phyloP scores from a whole-genome alignment of 2,329 filamentous ascomycete genomes.

The Penicillium sp. region DNA sequence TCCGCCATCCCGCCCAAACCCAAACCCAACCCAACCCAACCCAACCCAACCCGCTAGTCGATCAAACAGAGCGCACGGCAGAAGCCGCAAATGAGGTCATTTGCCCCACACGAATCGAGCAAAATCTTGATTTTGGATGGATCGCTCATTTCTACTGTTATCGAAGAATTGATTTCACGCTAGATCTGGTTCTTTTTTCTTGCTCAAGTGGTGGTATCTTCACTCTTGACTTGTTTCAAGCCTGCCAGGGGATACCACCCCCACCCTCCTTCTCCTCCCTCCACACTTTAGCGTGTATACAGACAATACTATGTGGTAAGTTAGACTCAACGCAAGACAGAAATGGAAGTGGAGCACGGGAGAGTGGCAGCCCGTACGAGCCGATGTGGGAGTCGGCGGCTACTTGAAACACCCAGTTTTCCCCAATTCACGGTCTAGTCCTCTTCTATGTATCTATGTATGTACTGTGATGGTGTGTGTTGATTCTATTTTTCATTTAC shows the following conservation, averaged over 20 bases:
- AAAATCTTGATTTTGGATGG: constrained; percentile 26
- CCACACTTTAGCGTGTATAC: too few relatives aligned
- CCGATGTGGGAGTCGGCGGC: not conserved
- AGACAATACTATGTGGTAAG: too few relatives aligned
- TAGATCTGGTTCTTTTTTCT: too few relatives aligned
- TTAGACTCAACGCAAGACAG: not conserved
- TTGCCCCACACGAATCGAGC: constrained; percentile 10
- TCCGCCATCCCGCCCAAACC: not conserved
- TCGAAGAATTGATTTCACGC: too few relatives aligned
- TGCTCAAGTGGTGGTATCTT: too few relatives aligned
- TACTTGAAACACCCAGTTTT: not conserved
- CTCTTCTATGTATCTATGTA: not conserved
- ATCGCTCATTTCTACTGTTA: not conserved
- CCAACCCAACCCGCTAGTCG: constrained; percentile 4
- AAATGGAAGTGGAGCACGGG: not conserved
- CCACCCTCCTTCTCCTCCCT: too few relatives aligned
- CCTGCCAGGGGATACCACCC: too few relatives aligned
- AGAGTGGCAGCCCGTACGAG: not conserved
- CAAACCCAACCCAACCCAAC: too few relatives aligned
- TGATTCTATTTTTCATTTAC: too few relatives aligned
- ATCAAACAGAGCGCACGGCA: constrained; percentile 23
- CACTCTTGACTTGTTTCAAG: too few relatives aligned
- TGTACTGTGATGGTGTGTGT: too few relatives aligned
- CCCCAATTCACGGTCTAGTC: too few relatives aligned
- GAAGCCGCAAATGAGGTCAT: constrained; percentile 30